Evolutionary conservation across 148 eudicot genomes (phyloP).

Genomic region (Chenopodium quinoa): DNA sequence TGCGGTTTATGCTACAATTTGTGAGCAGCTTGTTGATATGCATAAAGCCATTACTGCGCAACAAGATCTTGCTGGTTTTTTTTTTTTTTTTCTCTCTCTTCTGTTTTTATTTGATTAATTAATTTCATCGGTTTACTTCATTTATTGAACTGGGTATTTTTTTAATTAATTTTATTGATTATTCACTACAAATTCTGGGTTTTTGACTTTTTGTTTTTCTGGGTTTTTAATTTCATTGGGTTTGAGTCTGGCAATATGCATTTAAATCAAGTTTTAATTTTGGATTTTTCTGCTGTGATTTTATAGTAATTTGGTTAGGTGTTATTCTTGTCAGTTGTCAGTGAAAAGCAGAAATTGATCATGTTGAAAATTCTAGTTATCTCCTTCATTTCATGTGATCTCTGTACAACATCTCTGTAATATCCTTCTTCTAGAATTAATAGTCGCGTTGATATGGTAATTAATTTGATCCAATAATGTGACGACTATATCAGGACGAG

Average conservation of each 20-base stretch:
- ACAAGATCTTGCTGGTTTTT: slow-evolving; percentile 72
- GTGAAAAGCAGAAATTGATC: not conserved
- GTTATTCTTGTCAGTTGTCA: not conserved
- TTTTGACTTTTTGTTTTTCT: slow-evolving; percentile 1
- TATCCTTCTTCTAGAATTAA: not conserved
- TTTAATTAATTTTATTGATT: not conserved
- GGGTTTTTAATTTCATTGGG: not conserved
- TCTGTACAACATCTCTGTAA: not conserved
- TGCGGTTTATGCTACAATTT: slow-evolving; percentile 78
- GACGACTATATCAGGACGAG: not conserved
- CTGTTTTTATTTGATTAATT: not conserved
- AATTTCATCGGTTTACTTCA: not conserved
- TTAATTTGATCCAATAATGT: not conserved
- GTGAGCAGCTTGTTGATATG: slow-evolving; percentile 86
- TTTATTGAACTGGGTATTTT: slow-evolving; percentile 15
- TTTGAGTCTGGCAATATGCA: not conserved
- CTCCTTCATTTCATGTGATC: no score
- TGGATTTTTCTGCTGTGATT: not conserved
- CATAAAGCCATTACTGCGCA: slow-evolving; percentile 72
- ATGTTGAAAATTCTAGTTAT: not conserved
- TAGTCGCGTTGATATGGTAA: not conserved
- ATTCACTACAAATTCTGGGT: not conserved
- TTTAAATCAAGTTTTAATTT: not conserved
- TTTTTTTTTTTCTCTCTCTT: slow-evolving; percentile 17
- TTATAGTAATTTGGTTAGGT: not conserved